Evolutionary conservation across 768 basidiomycete genomes (phyloP).

Genomic region (Sarcodon sp.): DNA sequence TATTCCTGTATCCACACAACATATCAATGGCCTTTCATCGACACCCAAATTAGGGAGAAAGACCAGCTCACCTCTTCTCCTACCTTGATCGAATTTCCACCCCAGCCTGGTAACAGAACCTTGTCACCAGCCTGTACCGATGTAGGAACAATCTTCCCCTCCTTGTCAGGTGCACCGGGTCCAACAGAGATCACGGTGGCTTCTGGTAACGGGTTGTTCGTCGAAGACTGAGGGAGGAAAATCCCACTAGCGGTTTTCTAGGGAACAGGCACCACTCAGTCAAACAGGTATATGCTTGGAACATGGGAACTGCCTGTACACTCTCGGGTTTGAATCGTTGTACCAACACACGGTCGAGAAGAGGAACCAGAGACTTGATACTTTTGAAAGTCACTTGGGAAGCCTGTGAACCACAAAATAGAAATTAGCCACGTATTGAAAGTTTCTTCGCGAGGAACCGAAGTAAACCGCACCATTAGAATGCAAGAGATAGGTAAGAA

Average conservation of each 20-base stretch:
- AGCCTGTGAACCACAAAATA: constrained; percentile 30
- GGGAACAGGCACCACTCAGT: background rate
- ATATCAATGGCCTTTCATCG: background rate
- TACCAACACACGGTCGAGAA: constrained; percentile 93
- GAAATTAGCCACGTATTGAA: no score
- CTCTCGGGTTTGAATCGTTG: constrained; percentile 96
- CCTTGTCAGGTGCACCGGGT: constrained; percentile 86
- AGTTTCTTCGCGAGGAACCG: background rate
- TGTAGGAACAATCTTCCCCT: constrained; percentile 63
- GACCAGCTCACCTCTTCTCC: constrained; percentile 75
- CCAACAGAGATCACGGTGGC: constrained; percentile 94
- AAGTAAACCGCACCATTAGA: background rate
- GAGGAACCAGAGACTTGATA: constrained; percentile 81
- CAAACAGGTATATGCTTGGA: background rate
- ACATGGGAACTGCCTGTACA: constrained; percentile 32
- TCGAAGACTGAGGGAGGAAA: constrained; percentile 88
- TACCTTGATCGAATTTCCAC: constrained; percentile 90
- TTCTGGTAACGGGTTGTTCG: constrained; percentile 81
- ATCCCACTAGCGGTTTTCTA: constrained; percentile 98
- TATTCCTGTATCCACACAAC: constrained; percentile 59
- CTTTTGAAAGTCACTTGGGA: constrained; percentile 90
- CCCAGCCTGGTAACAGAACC: constrained; percentile 92
- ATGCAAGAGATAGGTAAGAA: background rate
- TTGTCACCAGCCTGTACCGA: constrained; percentile 82
- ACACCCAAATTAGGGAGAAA: background rate